Base-by-base conservation (phyloP, 2,329 filamentous ascomycete genomes). In the Orbilia oligospora region DNA sequence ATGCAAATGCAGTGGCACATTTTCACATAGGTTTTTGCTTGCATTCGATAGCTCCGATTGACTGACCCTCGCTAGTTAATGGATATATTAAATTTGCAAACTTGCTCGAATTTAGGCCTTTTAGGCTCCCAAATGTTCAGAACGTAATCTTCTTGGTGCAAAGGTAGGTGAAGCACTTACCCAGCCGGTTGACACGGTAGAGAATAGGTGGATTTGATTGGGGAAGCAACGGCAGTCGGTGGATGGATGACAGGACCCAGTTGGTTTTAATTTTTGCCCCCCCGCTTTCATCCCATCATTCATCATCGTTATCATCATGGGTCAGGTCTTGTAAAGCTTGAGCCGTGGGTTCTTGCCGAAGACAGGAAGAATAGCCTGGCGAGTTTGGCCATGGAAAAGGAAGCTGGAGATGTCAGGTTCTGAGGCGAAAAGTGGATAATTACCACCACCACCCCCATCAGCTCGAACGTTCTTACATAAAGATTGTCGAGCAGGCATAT, bases 211-310 rank as follows among this genome's bases (percentile, higher is more conserved):
- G 67, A 44, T 65, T 38, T 53, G 58, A 71, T 65, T 68, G 64
- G 64, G 49, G 46, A 49, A 44, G 22, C 20, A 27, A 44, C 20
- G 55, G n/a, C 16, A 20, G 4, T 20, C 5, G n/a, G 18, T 5
- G n/a, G 1, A 46, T 30, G 18, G 10, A n/a, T 71, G 27, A 56
- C 49, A 71, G 53, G 46, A 27, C 33, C 16, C 6, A 18, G 3
- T 2, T 14, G 10, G 20, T 22, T n/a, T n/a, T 51, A 24, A 10
- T 12, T 38, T 48, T 61, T 65, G 56, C 20, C 3, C n/a, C 69
- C 61, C 70, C 70, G 20, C 27, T 73, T 73, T 67, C 70, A 48
- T 73, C 61, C 70, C 58, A 66, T 67, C 70, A 53, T 56, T n/a
- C n/a, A n/a, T n/a, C n/a, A n/a, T n/a, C n/a, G n/a, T n/a, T 5